Conservation (phyloP, 805 yeast genomes). For the Yamadazyma nakazawae region DNA sequence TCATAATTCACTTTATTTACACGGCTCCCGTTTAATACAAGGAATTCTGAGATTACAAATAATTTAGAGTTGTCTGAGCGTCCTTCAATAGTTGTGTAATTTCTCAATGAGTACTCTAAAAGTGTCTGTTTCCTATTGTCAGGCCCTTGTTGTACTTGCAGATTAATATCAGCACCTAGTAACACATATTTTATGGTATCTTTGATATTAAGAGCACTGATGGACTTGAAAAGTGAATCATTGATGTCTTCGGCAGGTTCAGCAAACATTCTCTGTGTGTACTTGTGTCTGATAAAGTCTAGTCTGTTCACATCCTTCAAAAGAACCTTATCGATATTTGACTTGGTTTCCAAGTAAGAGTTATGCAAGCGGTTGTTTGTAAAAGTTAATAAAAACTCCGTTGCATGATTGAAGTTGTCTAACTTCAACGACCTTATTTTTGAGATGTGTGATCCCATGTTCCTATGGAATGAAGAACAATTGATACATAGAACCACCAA, state of each 20-base stretch:
- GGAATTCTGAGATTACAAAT: conserved; percentile 53
- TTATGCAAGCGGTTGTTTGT: conserved; percentile 57
- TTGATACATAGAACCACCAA: conserved; percentile 73
- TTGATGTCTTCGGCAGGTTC: conserved; percentile 20
- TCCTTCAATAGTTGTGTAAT: conserved; percentile 29
- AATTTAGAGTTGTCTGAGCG: conserved; percentile 21
- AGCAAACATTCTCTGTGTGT: conserved; percentile 50
- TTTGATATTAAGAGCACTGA: conserved; percentile 47
- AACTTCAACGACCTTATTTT: conserved; percentile 75
- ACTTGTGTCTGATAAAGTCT: conserved; percentile 64
- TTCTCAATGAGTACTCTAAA: conserved; percentile 52
- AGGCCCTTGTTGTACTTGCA: conserved; percentile 28
- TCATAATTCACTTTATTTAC: conserved; percentile 34
- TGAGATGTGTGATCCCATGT: conserved; percentile 77
- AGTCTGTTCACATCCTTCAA: conserved; percentile 45
- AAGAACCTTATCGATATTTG: conserved; percentile 10
- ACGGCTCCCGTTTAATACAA: conserved; percentile 54
- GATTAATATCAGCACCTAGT: conserved; percentile 47
- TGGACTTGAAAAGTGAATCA: conserved; percentile 47
- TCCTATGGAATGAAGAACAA: conserved; percentile 87
- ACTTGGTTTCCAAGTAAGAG: conserved; percentile 52
- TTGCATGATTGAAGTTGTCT: conserved; percentile 65
- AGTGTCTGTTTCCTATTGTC: conserved; percentile 20
- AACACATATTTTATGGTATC: conserved; percentile 43
- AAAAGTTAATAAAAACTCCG: conserved; percentile 48